Evolutionary conservation across 352 stramenopile genomes (phyloP).

Genomic region (Thalassiosira mediterranea): DNA sequence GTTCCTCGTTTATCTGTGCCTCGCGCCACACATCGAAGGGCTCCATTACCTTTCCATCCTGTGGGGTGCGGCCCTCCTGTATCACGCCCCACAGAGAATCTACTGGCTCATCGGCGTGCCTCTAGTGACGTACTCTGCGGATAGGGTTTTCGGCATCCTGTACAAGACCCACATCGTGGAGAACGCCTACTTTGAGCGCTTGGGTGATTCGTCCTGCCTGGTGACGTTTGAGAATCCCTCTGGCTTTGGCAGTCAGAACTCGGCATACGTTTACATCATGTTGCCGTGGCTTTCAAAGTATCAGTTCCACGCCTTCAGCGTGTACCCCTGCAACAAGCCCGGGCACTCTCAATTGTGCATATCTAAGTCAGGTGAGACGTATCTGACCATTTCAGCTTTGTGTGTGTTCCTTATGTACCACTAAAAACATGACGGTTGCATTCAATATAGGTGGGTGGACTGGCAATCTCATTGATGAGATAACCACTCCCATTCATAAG

Average conservation of each 20-base stretch:
- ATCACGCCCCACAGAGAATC: constrained; percentile 47
- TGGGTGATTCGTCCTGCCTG: constrained; percentile 34
- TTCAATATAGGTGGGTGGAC: constrained; percentile 36
- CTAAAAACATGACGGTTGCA: background rate
- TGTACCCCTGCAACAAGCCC: constrained; percentile 43
- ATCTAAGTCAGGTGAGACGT: constrained; percentile 25
- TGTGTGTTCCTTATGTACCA: background rate
- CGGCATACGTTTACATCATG: constrained; percentile 54
- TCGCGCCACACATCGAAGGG: background rate
- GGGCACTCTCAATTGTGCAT: constrained; percentile 53
- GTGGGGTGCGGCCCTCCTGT: constrained; percentile 46
- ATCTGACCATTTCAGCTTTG: too few relatives aligned
- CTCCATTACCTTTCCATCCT: constrained; percentile 53
- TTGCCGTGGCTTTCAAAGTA: constrained; percentile 52
- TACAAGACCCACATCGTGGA: constrained; percentile 44
- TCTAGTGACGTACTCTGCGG: constrained; percentile 33
- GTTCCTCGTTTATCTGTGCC: background rate
- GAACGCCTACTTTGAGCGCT: constrained; percentile 47
- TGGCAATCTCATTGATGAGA: constrained; percentile 36
- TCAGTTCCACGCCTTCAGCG: constrained; percentile 57
- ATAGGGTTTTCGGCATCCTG: constrained; percentile 36
- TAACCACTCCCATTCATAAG: constrained; percentile 43
- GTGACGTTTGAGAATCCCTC: constrained; percentile 56
- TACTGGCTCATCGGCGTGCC: constrained; percentile 55
- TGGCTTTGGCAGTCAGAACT: constrained; percentile 49